Evolutionary conservation across 106 monocot genomes (phyloP).

Genomic region (Iris macrosiphon): DNA sequence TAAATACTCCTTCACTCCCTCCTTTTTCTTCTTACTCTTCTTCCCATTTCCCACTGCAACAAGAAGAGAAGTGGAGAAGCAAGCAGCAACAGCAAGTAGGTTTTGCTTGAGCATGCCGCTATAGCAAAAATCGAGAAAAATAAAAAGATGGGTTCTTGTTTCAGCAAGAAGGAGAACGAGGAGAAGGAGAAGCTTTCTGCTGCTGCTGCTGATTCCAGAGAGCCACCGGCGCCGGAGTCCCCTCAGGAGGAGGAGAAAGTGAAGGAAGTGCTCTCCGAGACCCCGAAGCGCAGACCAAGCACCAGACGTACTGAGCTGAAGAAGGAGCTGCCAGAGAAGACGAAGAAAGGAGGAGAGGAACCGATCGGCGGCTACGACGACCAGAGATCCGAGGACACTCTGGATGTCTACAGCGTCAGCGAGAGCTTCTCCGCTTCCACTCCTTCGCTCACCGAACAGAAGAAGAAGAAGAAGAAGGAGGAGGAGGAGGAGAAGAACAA

Average conservation of each 20-base stretch:
- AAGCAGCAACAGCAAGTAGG: too few species aligned
- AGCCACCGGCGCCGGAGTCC: slow-evolving; percentile 23
- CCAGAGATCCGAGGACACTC: slow-evolving; percentile 15
- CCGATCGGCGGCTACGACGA: not conserved
- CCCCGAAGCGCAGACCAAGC: slow-evolving; percentile 19
- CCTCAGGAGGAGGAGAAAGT: slow-evolving; percentile 43
- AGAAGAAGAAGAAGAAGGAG: not conserved
- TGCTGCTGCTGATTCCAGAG: too few species aligned
- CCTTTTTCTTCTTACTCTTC: too few species aligned
- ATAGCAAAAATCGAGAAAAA: too few species aligned
- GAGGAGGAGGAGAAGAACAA: too few species aligned
- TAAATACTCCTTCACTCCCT: too few species aligned
- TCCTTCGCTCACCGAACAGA: slow-evolving; percentile 2
- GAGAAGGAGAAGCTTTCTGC: too few species aligned
- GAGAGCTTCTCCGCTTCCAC: slow-evolving; percentile 17
- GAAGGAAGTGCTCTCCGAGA: slow-evolving; percentile 67
- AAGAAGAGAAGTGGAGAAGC: too few species aligned
- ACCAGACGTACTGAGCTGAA: not conserved
- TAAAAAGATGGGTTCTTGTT: too few species aligned
- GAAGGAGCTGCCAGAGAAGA: not conserved
- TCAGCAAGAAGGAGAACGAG: not conserved
- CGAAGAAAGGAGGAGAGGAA: not conserved
- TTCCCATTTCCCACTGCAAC: too few species aligned
- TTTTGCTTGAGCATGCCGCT: too few species aligned
- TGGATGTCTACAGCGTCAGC: slow-evolving; percentile 21